Evolutionary conservation across 2,329 filamentous ascomycete species (phyloP).

Genomic region (Trichoderma sp.): DNA sequence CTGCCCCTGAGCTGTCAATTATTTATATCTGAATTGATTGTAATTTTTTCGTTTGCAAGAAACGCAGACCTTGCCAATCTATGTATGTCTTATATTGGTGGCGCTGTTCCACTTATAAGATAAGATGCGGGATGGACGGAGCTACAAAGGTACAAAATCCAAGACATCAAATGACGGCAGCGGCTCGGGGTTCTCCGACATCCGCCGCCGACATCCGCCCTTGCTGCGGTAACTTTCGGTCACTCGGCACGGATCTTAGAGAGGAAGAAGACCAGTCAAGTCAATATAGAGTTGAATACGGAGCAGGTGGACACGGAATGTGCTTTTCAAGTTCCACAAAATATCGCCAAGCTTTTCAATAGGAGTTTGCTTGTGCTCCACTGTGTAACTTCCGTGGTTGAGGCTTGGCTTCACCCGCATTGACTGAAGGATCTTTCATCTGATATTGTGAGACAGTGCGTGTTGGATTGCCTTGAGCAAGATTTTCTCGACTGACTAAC

Average conservation of each 20-base stretch:
- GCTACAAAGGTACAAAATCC: neutral
- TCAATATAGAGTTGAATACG: neutral
- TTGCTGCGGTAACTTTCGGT: neutral
- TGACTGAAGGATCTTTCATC: neutral
- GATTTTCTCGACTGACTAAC: neutral
- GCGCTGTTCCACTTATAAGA: neutral
- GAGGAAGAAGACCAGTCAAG: no score
- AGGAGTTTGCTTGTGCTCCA: neutral
- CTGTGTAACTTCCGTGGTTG: neutral
- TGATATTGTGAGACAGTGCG: neutral
- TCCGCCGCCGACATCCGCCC: slow-evolving; percentile 1
- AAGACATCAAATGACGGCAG: neutral
- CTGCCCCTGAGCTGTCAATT: neutral
- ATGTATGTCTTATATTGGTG: neutral
- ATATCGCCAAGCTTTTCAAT: neutral
- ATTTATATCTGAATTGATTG: neutral
- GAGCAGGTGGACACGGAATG: neutral
- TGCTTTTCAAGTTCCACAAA: neutral
- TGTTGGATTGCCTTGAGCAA: neutral
- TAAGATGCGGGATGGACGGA: neutral
- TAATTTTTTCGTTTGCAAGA: neutral
- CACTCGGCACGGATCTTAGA: neutral
- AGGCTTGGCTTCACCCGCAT: neutral
- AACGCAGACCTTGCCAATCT: neutral
- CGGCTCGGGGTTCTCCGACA: neutral